Base-by-base conservation (phyloP, 192 early-diverging fungal species). In the Podila clonocystis region DNA sequence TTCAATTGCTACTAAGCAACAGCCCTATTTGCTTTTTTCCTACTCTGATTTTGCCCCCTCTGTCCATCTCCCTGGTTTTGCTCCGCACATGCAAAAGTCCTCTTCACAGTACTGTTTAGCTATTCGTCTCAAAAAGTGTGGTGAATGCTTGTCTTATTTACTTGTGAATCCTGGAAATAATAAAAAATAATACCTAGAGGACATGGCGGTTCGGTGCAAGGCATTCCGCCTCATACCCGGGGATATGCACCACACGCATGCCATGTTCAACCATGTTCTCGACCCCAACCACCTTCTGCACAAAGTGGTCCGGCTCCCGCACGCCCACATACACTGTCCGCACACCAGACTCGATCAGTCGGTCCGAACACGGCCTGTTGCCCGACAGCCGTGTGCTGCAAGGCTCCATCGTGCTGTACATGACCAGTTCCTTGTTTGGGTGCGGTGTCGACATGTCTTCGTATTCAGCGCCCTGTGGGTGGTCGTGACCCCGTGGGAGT, bases 371-470 rank as follows among this genome's bases (percentile, higher is more conserved):
- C 5, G 94, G 89, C 15, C 62, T 58, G 62, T 92, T 96, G 13
- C 89, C 94, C 15, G 90, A 96, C 34, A 92, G 69, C 55, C 89
- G 89, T 67, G 70, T 84, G 57, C 88, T 93, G 82, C 97, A 99
- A 0, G 97, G 97, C 75, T 99, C 97, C 97, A 99, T 99, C 7
- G 97, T 99, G 29, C 96, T 95, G 75, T 97, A 99, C 77, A 97
- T 91, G 22, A 91, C 93, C 70, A 64, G 67, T 58, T 8, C 88
- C 73, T 24, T 89, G 90, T 28, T 73, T 13, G 9, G 84, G 84
- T 65, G 24, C 45, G 58, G 50, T 55, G 52, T 55, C 22, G 52
- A 26, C 52, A 11, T 20, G 52, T 55, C n/a, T 22, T 55, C 52
- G 8, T 26, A n/a, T 55, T 55, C 52, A 6, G 13, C 17, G 20